Percentiles rank a stretch among this genome's conserved stretches.
phyloP scores from a whole-genome alignment of 129 eudicot genomes.

The Mikania micrantha region DNA sequence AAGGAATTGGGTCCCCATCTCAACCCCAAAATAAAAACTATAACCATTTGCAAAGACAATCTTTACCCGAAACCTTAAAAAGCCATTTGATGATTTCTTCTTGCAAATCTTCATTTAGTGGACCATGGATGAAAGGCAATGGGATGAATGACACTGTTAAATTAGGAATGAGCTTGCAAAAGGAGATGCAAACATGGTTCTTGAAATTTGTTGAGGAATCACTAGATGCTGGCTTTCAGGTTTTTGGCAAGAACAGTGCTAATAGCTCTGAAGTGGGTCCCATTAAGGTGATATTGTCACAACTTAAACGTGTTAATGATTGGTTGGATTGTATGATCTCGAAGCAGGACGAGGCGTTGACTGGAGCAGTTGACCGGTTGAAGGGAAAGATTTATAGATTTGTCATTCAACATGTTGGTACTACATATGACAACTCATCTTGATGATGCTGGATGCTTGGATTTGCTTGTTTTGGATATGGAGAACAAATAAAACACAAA shows the following conservation, averaged over 20 bases:
- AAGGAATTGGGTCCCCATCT: constrained; percentile 38
- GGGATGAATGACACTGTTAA: constrained; percentile 39
- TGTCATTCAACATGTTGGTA: constrained; percentile 93
- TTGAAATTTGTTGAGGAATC: constrained; percentile 77
- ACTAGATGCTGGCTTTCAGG: constrained; percentile 90
- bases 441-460: constrained; percentile 28
- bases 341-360: constrained; percentile 50
- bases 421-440: constrained; percentile 50
- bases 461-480: constrained; percentile 4
- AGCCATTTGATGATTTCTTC: constrained; percentile 27
- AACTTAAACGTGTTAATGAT: constrained; percentile 50
- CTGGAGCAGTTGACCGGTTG: constrained; percentile 58
- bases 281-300: constrained; percentile 62
- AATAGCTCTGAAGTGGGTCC: constrained; percentile 38
- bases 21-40: constrained; percentile 25
- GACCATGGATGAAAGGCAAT: constrained; percentile 40
- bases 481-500: background rate
- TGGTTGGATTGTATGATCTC: constrained; percentile 79
- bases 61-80: constrained; percentile 32
- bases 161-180: constrained; percentile 53
- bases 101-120: constrained; percentile 19
- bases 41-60: constrained; percentile 28
- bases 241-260: constrained; percentile 40
- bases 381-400: constrained; percentile 86
- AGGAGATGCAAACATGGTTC: constrained; percentile 91